Evolutionary conservation across 805 yeast species (phyloP).

Genomic region (Wickerhamomyces queroliae): DNA sequence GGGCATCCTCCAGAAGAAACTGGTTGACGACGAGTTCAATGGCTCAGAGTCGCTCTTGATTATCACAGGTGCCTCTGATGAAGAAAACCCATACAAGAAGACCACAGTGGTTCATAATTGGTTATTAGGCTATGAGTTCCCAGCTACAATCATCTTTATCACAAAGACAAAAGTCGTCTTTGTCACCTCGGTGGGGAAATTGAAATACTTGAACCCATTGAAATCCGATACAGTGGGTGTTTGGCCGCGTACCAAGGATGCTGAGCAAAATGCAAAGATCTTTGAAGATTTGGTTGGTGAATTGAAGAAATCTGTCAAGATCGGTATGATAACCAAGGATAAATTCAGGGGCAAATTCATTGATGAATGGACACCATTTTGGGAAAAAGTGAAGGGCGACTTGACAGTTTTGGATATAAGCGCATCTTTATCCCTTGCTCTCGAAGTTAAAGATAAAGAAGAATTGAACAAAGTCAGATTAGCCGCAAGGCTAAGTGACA

Average conservation of each 20-base stretch:
- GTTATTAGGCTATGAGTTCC: slow-evolving; percentile 92
- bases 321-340: slow-evolving; percentile 75
- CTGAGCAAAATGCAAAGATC: slow-evolving; percentile 62
- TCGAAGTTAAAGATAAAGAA: slow-evolving; percentile 75
- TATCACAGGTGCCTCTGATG: slow-evolving; percentile 80
- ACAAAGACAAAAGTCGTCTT: slow-evolving; percentile 54
- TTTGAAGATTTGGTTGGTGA: slow-evolving; percentile 50
- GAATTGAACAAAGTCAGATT: slow-evolving; percentile 60
- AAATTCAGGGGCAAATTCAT: slow-evolving; percentile 78
- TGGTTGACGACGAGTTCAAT: slow-evolving; percentile 24
- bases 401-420: slow-evolving; percentile 48
- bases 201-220: slow-evolving; percentile 66
- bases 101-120: slow-evolving; percentile 84
- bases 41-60: slow-evolving; percentile 50
- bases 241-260: slow-evolving; percentile 78
- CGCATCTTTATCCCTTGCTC: slow-evolving; percentile 44
- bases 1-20: slow-evolving; percentile 32
- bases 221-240: slow-evolving; percentile 42
- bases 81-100: slow-evolving; percentile 84
- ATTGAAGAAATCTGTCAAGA: slow-evolving; percentile 37
- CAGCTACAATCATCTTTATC: slow-evolving; percentile 76
- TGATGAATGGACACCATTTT: slow-evolving; percentile 62
- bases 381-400: slow-evolving; percentile 31
- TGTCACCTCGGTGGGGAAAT: slow-evolving; percentile 79
- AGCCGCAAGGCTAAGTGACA: slow-evolving; percentile 74